phyloP scores from a whole-genome alignment of 2,329 filamentous ascomycete genomes.

The Colletotrichum caudatum region DNA sequence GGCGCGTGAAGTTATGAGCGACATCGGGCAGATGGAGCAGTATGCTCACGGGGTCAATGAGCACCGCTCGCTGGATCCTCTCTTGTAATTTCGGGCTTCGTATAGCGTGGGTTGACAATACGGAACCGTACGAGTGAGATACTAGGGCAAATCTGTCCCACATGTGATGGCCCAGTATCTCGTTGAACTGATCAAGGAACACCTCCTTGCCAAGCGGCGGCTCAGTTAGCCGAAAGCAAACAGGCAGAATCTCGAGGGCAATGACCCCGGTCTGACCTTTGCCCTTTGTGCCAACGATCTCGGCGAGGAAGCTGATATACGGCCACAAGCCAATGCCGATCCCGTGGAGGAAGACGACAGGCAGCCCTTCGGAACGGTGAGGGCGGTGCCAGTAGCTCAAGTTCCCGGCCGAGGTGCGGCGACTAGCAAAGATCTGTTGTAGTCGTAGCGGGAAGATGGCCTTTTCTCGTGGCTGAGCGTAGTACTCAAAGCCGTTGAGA shows the following conservation, averaged over 20 bases:
- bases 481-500: constrained; percentile 63
- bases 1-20: constrained; percentile 76
- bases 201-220: constrained; percentile 63
- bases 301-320: constrained; percentile 68
- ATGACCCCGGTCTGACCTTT: constrained; percentile 69
- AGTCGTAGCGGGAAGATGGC: constrained; percentile 20
- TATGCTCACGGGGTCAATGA: constrained; percentile 74
- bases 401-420: constrained; percentile 60
- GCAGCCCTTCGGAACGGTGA: constrained; percentile 68
- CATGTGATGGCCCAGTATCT: constrained; percentile 68
- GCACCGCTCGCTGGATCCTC: constrained; percentile 61
- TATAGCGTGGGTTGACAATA: constrained; percentile 72
- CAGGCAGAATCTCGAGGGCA: constrained; percentile 73
- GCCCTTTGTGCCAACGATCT: constrained; percentile 54
- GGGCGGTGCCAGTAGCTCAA: constrained; percentile 75
- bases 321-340: constrained; percentile 77
- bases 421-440: constrained; percentile 47
- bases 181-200: constrained; percentile 67
- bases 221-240: constrained; percentile 72
- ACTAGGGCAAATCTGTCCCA: constrained; percentile 70
- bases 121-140: constrained; percentile 72
- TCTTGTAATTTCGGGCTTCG: constrained; percentile 60
- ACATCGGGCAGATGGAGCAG: constrained; percentile 77
- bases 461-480: constrained; percentile 55
- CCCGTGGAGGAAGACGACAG: constrained; percentile 77